A percentile compares a stretch with the other conserved stretches of the same genome.
phyloP scores from a whole-genome alignment of 441 rosid genomes.

The Adansonia grandidieri region DNA sequence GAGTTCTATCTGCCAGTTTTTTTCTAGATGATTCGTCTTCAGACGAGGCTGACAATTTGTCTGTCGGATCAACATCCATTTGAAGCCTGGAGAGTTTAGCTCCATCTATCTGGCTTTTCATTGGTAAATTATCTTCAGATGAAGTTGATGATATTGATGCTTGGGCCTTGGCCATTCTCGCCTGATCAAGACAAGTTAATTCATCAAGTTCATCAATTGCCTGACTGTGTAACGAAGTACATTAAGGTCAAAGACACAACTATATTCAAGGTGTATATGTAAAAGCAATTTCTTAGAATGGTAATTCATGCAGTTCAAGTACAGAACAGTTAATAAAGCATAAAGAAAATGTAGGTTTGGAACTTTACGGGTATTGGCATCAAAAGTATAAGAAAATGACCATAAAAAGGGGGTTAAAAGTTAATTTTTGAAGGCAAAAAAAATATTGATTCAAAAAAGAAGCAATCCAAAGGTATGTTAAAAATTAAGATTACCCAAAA shows the following conservation, averaged over 20 bases:
- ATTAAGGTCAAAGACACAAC: neutral
- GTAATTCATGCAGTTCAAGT: neutral
- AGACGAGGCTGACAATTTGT: constrained; percentile 24
- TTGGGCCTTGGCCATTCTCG: constrained; percentile 35
- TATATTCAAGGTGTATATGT: neutral
- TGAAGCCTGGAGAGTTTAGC: constrained; percentile 24
- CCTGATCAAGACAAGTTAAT: constrained; percentile 36
- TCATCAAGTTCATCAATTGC: constrained; percentile 4
- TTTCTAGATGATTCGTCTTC: constrained; percentile 36
- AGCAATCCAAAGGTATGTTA: neutral
- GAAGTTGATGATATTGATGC: constrained; percentile 16
- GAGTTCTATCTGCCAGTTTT: constrained; percentile 26
- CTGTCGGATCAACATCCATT: constrained; percentile 24
- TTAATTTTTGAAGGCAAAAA: neutral
- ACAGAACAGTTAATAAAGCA: neutral
- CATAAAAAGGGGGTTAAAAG: neutral
- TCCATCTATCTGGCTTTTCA: constrained; percentile 32
- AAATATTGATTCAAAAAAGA: neutral
- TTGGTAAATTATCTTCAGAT: constrained; percentile 35
- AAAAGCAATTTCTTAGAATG: neutral
- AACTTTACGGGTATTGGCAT: neutral
- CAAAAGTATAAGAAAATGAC: neutral
- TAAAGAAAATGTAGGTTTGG: neutral
- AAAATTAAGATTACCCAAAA: neutral
- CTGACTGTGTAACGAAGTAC: neutral